Evolutionary conservation across 1,284 basidiomycete species (phyloP), one percentile per base, ranked within the genome.

Genomic region (Ustilago trichophora): DNA sequence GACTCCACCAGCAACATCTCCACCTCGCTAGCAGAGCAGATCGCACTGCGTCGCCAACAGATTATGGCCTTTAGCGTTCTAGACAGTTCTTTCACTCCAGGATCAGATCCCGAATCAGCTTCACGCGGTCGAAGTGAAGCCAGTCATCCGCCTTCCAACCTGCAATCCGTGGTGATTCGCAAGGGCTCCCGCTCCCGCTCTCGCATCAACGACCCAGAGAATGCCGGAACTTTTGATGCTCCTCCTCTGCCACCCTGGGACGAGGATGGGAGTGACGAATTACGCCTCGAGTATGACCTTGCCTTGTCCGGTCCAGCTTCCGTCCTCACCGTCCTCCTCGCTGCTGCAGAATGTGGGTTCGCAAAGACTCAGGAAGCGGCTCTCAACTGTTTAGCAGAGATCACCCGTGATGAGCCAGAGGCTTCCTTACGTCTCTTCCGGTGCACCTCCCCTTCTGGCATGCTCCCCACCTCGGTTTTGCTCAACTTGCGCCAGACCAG

Each of bases 341-440:
- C 64, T 7, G 65, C 57, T 15, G 65, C 72, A 9, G 72, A 76
- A 43, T 73, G 63, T 18, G 60, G 64, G 13, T 70, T 66, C 35
- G 47, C 59, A 38, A 76, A 75, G 40, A 56, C 64, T 6, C 76
- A 76, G 29, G 77, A 80, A 44, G 73, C 75, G 2, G 70, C 73
- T 2, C 55, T 80, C 2, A 67, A 73, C 64, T 63, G 66, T 1
- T 53, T 78, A 21, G 54, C 72, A 34, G 77, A 74, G 44, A 44
- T 77, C 18, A 59, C 51, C 7, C 60, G 55, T 13, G 73, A 72
- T n/a, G 53, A 64, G 32, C 49, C 53, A 7, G 51, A 59, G n/a
- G 58, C 63, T 1, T 71, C 55, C 1, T 18, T 47, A 16, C 50
- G 47, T 1, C 68, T 62, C 8, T 72, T 69, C 29, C 45, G 50